Evolutionary conservation across 2,329 filamentous ascomycete species (phyloP).

Genomic region (Tolypocladium ovalisporum): DNA sequence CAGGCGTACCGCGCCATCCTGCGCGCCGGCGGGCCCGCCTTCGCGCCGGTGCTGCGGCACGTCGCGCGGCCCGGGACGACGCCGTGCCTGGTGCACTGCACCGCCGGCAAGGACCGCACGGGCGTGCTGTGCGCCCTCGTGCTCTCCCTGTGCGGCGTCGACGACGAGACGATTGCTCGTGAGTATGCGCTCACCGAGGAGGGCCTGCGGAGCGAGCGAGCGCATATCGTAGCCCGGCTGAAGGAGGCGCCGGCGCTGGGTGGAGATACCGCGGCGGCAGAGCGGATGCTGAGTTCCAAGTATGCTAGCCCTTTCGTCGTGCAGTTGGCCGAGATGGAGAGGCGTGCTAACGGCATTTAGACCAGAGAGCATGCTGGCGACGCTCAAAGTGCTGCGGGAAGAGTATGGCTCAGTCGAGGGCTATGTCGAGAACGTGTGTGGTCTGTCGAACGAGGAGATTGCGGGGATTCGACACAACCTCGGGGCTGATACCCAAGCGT

Average conservation of each 20-base stretch:
- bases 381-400: slow-evolving; percentile 41
- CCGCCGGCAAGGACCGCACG: slow-evolving; percentile 68
- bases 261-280: slow-evolving; percentile 31
- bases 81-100: slow-evolving; percentile 60
- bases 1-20: slow-evolving; percentile 54
- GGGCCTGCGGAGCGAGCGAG: slow-evolving; percentile 44
- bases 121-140: slow-evolving; percentile 59
- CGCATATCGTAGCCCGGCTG: slow-evolving; percentile 37
- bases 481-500: background rate
- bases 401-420: slow-evolving; percentile 53
- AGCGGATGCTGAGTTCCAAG: slow-evolving; percentile 33
- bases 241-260: slow-evolving; percentile 38
- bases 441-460: slow-evolving; percentile 45
- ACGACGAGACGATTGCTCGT: slow-evolving; percentile 44
- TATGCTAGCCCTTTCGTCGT: slow-evolving; percentile 12
- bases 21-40: slow-evolving; percentile 35
- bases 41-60: slow-evolving; percentile 43
- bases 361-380: slow-evolving; percentile 36
- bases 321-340: background rate
- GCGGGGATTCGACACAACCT: slow-evolving; percentile 39
- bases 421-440: slow-evolving; percentile 50
- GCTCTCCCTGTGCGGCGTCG: slow-evolving; percentile 51
- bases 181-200: slow-evolving; percentile 60
- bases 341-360: slow-evolving; percentile 11
- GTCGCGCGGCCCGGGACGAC: slow-evolving; percentile 21